Conservation (phyloP, 805 yeast genomes). For the Wickerhamomyces mucosus region DNA sequence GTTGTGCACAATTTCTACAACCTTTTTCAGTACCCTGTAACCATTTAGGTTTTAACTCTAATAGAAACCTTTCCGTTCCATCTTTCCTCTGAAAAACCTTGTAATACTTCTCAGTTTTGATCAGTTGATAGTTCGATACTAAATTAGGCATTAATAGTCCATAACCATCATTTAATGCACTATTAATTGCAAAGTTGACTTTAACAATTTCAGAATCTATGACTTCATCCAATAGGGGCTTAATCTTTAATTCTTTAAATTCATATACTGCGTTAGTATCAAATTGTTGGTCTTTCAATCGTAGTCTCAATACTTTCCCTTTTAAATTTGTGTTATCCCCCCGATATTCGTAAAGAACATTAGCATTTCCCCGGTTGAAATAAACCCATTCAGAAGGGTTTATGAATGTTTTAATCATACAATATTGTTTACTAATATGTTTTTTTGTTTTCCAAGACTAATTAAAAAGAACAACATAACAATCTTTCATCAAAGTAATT, state of each 20-base stretch:
- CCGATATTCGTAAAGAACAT: slow-evolving; percentile 31
- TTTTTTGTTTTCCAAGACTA: too few species aligned
- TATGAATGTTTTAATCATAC: not conserved
- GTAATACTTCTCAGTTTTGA: slow-evolving; percentile 27
- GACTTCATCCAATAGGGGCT: slow-evolving; percentile 21
- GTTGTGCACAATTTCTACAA: slow-evolving; percentile 53
- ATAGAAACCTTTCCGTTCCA: slow-evolving; percentile 15
- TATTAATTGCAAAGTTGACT: slow-evolving; percentile 6
- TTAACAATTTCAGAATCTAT: slow-evolving; percentile 12
- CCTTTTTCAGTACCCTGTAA: slow-evolving; percentile 25
- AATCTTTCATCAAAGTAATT: not conserved
- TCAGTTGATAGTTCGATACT: slow-evolving; percentile 23
- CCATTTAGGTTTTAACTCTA: slow-evolving; percentile 61
- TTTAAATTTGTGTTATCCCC: slow-evolving; percentile 26
- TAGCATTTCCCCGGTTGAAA: slow-evolving; percentile 42
- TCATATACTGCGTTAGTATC: slow-evolving; percentile 9
- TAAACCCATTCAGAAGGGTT: slow-evolving; percentile 28
- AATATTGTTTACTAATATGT: too few species aligned
- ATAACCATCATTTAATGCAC: slow-evolving; percentile 26
- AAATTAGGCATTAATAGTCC: slow-evolving; percentile 37
- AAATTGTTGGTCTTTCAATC: slow-evolving; percentile 16
- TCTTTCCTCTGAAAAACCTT: slow-evolving; percentile 17
- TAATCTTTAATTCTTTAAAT: slow-evolving; percentile 5
- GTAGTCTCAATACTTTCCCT: slow-evolving; percentile 23
- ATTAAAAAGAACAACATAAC: not conserved